Base-by-base conservation (phyloP, 805 yeast species). In the Spathaspora boniae region DNA sequence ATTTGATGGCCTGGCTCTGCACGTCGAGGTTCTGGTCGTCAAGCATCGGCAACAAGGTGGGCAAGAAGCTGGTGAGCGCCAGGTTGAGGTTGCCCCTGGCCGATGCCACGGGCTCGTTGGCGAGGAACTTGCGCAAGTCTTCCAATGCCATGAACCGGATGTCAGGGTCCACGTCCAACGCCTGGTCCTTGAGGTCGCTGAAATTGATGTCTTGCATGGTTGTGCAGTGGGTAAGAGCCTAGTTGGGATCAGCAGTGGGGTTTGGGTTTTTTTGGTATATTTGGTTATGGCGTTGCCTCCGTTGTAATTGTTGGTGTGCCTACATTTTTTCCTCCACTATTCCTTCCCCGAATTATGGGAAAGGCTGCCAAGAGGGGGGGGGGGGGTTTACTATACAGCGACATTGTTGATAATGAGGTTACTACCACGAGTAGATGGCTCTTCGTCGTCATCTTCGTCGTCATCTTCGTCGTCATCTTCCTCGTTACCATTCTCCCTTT, bases 71-170 rank as follows among this genome's bases (percentile, higher is more conserved):
- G 33, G 46, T 58, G 40, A 65, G 56, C 39, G 47, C 22, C 16
- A 15, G 22, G 16, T 38, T 28, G 5, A 26, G 58, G 33, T 39
- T 48, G 43, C 24, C 36, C 42, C 34, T 36, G 11, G 31, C 29
- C 16, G 15, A 7, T 4, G 27, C n/a, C 11, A 19, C 28, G 24
- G 31, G 14, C n/a, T 37, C 37, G 15, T 20, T 9, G n/a, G 14
- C 23, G 16, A 74, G 48, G 31, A 60, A 50, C 50, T 73, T 73
- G 46, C 72, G 76, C 47, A 85, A 68, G 50, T 86, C 95, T 46
- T 75, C 82, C 37, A 86, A 62, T 2, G 89, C 94, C 95, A 86
- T 86, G 60, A 79, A 86, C 53, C 95, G 65, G 45, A 83, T 62
- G 52, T 86, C 95, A 3, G 93, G 83, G 48, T 86, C 95, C 3